Base-by-base conservation (phyloP, 768 basidiomycete species). In the Boletus rubescentipes region DNA sequence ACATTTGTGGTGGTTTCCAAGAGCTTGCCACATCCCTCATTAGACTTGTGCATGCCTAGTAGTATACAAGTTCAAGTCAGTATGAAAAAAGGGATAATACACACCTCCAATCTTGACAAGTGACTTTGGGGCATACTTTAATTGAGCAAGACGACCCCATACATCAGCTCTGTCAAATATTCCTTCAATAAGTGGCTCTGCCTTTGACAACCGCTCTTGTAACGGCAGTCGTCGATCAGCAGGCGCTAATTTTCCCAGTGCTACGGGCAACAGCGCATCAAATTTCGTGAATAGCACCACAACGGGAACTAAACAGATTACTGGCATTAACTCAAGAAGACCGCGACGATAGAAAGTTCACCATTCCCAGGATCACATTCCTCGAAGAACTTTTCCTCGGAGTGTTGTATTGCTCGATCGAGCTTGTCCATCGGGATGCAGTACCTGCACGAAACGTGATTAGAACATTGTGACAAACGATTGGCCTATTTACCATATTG, bases 221-320 rank as follows among this genome's bases (percentile, higher is more conserved):
- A 7, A 12, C 11, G 36, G 21, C 5, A 44, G 2, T 4, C 2
- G 14, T 26, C 23, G 42, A 38, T 44, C 35, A 29, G 36, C 21
- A 7, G 36, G 21, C 3, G 0, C 4, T 16, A 55, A 14, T n/a
- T 40, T 32, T 11, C 29, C 35, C 11, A 51, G 1, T 11, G 53
- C 53, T 8, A 36, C 18, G 4, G 35, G 20, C 21, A 37, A 2
- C 1, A 54, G 42, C 5, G 49, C 53, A 32, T 54, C 41, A 11
- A 54, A 54, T 38, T 54, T 54, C 2, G 49, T 55, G 38, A 55
- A 40, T 5, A 53, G 12, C 11, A 55, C 50, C 5, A 55, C 18
- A 10, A 53, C 31, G 6, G 54, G 54, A 39, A 53, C 54, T 55
- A 12, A 10, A 12, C 1, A 15, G 5, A 15, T 3, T 3, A 35